Base-by-base conservation (phyloP, 2,329 filamentous ascomycete species). In the Metarhizium humberi region DNA sequence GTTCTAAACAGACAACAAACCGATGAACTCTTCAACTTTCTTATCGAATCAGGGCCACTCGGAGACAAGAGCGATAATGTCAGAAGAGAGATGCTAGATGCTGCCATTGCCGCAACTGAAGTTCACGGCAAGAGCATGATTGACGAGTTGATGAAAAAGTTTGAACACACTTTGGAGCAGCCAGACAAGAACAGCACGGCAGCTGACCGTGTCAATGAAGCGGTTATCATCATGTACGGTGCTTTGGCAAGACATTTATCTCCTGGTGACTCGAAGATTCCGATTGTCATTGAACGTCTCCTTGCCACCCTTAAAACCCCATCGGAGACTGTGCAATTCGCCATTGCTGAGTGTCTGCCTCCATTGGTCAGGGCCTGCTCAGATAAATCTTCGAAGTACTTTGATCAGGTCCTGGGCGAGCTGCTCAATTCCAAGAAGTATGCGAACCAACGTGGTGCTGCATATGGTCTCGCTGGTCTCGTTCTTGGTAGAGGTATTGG, bases 171-270 rank as follows among this genome's bases (percentile, higher is more conserved):
- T 0, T 77, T 99, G n/a, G 91, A 92, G 66, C 85, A 84, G 3
- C 88, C 91, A 3, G 90, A 94, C 68, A 89, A 87, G 67, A 87
- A 85, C 56, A 91, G 86, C 0, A 84, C 92, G 61, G 83, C 86
- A 54, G 86, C 89, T 18, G 95, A 99, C 70, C 83, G 90, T 57
- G 88, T 97, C 59, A 96, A 96, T 63, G 94, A 99, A 72, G 94
- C 95, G 18, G 92, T 99, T 53, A 92, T 99, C 62, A 94, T 99
- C 63, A 87, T 99, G 69, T 99, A 99, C 64, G 94, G 94, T 67
- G 92, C 95, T 52, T 75, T 99, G 42, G 94, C 92, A 47, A 85
- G 89, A 52, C 94, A 99, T 75, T 75, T 99, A 57, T 83, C 88
- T 61, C 73, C 84, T 7, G 90, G 91, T n/a, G 94, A 99, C 69